phyloP scores from a whole-genome alignment of 139 green algal genomes.

The Nannochloris sp. region DNA sequence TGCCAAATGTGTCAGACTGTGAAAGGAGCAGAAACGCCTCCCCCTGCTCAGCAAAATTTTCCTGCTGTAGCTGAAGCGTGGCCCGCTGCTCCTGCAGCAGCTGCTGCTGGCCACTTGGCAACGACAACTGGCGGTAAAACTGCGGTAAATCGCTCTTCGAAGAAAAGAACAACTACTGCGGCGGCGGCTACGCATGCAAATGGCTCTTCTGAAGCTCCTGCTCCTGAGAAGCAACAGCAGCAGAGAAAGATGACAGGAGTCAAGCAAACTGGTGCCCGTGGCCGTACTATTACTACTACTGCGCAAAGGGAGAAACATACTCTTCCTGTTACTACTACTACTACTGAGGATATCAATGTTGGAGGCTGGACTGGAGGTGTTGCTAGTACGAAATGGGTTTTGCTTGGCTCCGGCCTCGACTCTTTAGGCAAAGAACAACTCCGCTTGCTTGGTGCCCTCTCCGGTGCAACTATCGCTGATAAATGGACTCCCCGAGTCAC shows the following conservation, averaged over 20 bases:
- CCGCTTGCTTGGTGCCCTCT: neutral
- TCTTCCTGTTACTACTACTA: neutral
- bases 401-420: slow-evolving; percentile 15
- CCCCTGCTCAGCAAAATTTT: neutral
- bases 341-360: neutral
- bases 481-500: slow-evolving; percentile 17
- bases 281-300: neutral
- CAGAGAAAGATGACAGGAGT: neutral
- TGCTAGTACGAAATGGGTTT: slow-evolving; percentile 5
- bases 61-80: too few relatives aligned
- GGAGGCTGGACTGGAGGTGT: neutral
- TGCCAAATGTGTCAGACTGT: slow-evolving; percentile 16
- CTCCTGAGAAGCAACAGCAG: neutral
- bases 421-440: slow-evolving; percentile 3
- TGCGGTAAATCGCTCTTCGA: neutral
- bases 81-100: neutral
- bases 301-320: neutral
- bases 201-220: neutral
- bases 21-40: neutral
- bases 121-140: neutral
- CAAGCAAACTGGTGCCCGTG: neutral
- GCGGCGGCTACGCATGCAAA: neutral
- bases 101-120: neutral
- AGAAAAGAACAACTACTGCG: neutral
- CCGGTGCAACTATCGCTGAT: slow-evolving; percentile 3